A percentile compares a stretch with the other conserved stretches of the same genome.
These are phyloP conservation scores for Takakia lepidozioides DNA, from an alignment of 225 moss, liverwort and hornwort species.

Conservation along the genomic window DNA sequence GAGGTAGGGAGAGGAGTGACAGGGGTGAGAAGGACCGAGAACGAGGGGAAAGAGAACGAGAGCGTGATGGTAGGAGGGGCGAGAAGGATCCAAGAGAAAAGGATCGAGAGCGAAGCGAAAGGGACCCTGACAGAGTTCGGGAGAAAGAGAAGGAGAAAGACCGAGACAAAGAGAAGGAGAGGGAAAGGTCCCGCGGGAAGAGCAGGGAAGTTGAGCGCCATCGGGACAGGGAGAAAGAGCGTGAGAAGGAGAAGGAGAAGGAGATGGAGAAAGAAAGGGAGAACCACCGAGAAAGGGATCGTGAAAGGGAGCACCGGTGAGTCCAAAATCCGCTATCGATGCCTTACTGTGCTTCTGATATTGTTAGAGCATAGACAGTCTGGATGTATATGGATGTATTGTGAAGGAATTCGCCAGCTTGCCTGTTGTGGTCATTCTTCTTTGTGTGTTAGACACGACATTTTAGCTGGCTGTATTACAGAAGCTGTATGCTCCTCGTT, in stretches of 20 bases:
- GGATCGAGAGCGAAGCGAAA: conserved; percentile 49
- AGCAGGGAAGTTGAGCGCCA: conserved; percentile 60
- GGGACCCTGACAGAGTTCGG: conserved; percentile 62
- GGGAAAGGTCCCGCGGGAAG: conserved; percentile 66
- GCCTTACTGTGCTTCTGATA: too few relatives aligned
- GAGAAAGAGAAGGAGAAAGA: conserved; percentile 79
- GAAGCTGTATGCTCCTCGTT: too few relatives aligned
- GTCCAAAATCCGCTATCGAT: too few relatives aligned
- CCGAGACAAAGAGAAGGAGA: conserved; percentile 45
- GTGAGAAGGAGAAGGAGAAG: conserved; percentile 61
- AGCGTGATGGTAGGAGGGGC: conserved; percentile 29
- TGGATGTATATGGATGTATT: too few relatives aligned
- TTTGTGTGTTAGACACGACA: too few relatives aligned
- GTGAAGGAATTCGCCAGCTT: too few relatives aligned
- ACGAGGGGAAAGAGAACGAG: conserved; percentile 29
- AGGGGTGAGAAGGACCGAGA: conserved; percentile 36
- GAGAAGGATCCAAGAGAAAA: conserved; percentile 58
- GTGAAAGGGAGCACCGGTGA: conserved; percentile 91
- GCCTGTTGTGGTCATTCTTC: too few relatives aligned
- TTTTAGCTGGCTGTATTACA: too few relatives aligned
- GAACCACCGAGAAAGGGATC: conserved; percentile 61
- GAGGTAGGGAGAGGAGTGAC: conserved; percentile 50
- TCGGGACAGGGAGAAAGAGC: conserved; percentile 87
- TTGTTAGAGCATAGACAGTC: too few relatives aligned
- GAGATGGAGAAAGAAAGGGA: conserved; percentile 80